These are phyloP conservation scores for Solanum paucissectum DNA, from an alignment of 257 asterid species.

Conservation along the genomic window DNA sequence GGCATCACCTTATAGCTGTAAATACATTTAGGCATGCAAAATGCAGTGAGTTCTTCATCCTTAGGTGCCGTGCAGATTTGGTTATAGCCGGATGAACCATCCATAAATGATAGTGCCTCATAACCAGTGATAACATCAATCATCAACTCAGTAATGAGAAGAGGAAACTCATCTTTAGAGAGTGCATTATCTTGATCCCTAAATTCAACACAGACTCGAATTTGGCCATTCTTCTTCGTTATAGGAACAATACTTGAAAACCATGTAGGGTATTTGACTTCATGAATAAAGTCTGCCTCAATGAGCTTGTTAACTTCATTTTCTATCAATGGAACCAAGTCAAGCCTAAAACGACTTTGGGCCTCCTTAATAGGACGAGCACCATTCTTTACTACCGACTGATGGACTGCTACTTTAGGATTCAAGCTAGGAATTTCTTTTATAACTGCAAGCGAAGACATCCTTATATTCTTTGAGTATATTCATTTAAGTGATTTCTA, in stretches of 20 bases:
- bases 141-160: neutral
- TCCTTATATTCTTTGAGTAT: neutral
- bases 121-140: neutral
- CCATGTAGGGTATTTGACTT: neutral
- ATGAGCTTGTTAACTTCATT: neutral
- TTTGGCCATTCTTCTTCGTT: too few relatives aligned
- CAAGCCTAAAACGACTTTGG: neutral
- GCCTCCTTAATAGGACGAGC: neutral
- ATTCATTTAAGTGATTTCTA: neutral
- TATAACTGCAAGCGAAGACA: neutral
- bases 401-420: neutral
- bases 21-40: neutral
- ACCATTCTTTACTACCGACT: neutral
- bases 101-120: neutral
- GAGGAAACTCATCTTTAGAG: neutral
- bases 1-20: neutral
- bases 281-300: too few relatives aligned
- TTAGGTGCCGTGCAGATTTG: neutral
- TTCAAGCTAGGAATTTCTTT: neutral
- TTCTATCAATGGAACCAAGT: neutral
- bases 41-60: neutral
- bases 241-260: too few relatives aligned
- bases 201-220: neutral
- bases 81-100: neutral
- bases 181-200: neutral